Evolutionary conservation across 2,329 filamentous ascomycete species (phyloP), one percentile per base, ranked within the genome.

Genomic region (Penicillium sp.): DNA sequence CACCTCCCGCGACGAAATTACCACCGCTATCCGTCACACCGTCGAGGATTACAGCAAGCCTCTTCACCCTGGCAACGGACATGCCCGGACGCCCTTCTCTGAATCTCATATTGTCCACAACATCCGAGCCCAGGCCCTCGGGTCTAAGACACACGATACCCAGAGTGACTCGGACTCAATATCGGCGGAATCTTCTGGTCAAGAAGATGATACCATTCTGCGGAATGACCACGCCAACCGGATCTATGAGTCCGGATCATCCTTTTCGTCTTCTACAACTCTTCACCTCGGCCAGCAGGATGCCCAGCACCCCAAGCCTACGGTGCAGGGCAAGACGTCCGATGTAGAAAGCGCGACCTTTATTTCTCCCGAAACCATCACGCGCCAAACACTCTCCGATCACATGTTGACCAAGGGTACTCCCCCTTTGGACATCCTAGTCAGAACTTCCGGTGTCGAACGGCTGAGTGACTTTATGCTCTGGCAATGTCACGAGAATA

Each of bases 401-500:
- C 90, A 96, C 73, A 90, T 95, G 76, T 94, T 95, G 74, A 97
- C 92, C 4, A 83, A 87, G 44, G 84, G 85, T 47, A 86, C 89
- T 56, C 94, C 94, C 14, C 94, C 94, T 0, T 77, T 97, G 38
- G 94, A 99, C 67, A 81, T 99, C 11, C 85, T 99, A 48, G 82
- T 99, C 45, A 85, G 94, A 45, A 99, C 94, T 4, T 96, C 91
- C 56, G 92, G 92, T 25, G 94, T 99, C 13, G 88, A 92, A 71
- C 83, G 94, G 44, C 77, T 99, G 53, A 96, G 91, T 67, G 94
- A 99, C 70, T 99, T 97, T 65, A 94, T 99, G 92, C 84, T 99
- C 30, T 99, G 94, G 94, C 94, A 99, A 73, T 94, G 90, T 64
- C 92, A 97, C 67, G 84, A 96, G 67, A 81, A 92, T 57, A 96